Conservation (phyloP, 2,329 filamentous ascomycete genomes). For the Fusarium nurragi region DNA sequence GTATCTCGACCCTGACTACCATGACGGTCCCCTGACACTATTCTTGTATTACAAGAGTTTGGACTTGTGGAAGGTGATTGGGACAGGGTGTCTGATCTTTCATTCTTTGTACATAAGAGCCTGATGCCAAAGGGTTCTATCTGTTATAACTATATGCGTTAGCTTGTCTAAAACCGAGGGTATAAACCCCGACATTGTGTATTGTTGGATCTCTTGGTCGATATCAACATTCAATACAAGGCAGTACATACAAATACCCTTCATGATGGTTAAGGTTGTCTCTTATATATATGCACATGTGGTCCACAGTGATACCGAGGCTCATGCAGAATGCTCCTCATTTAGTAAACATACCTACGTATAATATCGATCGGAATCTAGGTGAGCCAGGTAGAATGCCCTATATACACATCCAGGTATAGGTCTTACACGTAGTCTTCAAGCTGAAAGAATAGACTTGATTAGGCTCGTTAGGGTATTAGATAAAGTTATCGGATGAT, state of each 20-base stretch:
- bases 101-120: constrained; percentile 16
- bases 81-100: neutral
- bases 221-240: neutral
- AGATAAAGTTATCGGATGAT: too few species aligned
- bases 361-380: too few species aligned
- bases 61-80: neutral
- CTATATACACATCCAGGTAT: too few species aligned
- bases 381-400: too few species aligned
- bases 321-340: too few species aligned
- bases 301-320: neutral
- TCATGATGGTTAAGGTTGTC: neutral
- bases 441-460: too few species aligned
- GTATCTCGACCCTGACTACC: neutral
- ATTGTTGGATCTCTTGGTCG: neutral
- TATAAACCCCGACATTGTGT: neutral
- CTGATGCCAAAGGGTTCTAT: neutral
- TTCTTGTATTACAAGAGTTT: neutral
- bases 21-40: neutral
- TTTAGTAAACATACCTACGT: too few species aligned
- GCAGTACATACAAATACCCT: neutral
- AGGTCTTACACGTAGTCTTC: too few species aligned
- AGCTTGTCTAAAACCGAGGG: neutral
- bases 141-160: neutral
- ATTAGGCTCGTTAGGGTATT: too few species aligned
- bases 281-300: neutral